phyloP scores from a whole-genome alignment of 768 basidiomycete genomes.

The Boletus barrowsii region DNA sequence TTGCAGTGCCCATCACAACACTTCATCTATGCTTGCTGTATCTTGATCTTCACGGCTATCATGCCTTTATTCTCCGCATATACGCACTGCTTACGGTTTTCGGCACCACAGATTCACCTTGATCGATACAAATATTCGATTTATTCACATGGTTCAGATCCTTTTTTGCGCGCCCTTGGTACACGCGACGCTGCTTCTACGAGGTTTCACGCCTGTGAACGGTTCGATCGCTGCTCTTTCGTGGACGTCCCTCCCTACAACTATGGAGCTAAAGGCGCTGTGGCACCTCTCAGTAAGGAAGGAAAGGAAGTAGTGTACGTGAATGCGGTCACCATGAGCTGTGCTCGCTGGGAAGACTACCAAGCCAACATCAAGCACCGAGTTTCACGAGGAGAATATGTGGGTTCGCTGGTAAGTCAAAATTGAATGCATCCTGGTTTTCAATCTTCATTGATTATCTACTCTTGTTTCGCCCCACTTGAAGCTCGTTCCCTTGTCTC shows the following conservation, averaged over 20 bases:
- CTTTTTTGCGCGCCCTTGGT: conserved; percentile 56
- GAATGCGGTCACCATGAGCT: conserved; percentile 76
- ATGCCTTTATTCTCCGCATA: neutral
- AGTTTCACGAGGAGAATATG: conserved; percentile 42
- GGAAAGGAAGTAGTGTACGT: conserved; percentile 73
- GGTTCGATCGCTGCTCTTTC: conserved; percentile 67
- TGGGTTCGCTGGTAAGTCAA: conserved; percentile 61
- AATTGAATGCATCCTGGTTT: neutral
- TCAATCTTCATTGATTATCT: neutral
- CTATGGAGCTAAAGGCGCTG: conserved; percentile 2
- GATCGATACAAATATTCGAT: conserved; percentile 84
- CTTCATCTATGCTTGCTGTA: neutral
- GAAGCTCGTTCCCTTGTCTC: conserved; percentile 77
- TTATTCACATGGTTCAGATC: conserved; percentile 56
- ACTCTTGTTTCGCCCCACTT: neutral
- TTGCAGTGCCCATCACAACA: neutral
- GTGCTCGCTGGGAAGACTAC: conserved; percentile 52
- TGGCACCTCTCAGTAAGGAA: conserved; percentile 36
- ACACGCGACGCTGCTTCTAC: conserved; percentile 60
- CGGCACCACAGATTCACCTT: conserved; percentile 66
- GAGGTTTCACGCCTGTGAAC: conserved; percentile 93
- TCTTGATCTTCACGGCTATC: neutral
- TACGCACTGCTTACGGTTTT: conserved; percentile 6
- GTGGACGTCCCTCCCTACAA: conserved; percentile 43
- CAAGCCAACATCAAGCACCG: conserved; percentile 37